These are phyloP conservation scores for Starmera stellimalicola DNA, from an alignment of 1,139 yeast species.

Conservation along the genomic window DNA sequence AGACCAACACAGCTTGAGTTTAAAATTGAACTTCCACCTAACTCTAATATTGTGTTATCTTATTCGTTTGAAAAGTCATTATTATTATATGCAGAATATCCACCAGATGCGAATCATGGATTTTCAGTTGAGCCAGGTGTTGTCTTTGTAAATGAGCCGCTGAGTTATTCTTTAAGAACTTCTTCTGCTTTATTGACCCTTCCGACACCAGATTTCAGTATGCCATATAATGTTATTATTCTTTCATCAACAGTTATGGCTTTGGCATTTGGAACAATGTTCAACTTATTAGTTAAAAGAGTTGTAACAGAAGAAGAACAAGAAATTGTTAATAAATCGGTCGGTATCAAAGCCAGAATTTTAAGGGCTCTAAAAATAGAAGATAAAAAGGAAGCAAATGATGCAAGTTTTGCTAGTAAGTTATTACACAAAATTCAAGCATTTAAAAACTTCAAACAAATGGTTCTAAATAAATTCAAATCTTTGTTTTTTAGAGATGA, in stretches of 20 bases:
- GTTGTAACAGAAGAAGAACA: constrained; percentile 67
- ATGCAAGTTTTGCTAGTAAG: neutral
- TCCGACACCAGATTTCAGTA: constrained; percentile 97
- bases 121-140: constrained; percentile 91
- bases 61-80: constrained; percentile 84
- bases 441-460: too few relatives aligned
- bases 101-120: constrained; percentile 99
- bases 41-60: constrained; percentile 50
- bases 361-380: neutral
- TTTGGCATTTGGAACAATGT: constrained; percentile 78
- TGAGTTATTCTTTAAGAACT: constrained; percentile 60
- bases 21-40: constrained; percentile 52
- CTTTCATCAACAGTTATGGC: constrained; percentile 93
- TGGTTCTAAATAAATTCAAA: too few relatives aligned
- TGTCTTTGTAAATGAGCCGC: constrained; percentile 39
- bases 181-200: constrained; percentile 75
- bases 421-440: neutral
- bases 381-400: neutral
- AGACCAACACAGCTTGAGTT: constrained; percentile 84
- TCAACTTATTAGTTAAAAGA: constrained; percentile 67
- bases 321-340: constrained; percentile 11
- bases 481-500: too few relatives aligned
- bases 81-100: constrained; percentile 81
- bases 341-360: constrained; percentile 5
- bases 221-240: constrained; percentile 97